Evolutionary conservation across 2,329 filamentous ascomycete species (phyloP), one percentile per base, ranked within the genome.

Genomic region (Amphichorda felina): DNA sequence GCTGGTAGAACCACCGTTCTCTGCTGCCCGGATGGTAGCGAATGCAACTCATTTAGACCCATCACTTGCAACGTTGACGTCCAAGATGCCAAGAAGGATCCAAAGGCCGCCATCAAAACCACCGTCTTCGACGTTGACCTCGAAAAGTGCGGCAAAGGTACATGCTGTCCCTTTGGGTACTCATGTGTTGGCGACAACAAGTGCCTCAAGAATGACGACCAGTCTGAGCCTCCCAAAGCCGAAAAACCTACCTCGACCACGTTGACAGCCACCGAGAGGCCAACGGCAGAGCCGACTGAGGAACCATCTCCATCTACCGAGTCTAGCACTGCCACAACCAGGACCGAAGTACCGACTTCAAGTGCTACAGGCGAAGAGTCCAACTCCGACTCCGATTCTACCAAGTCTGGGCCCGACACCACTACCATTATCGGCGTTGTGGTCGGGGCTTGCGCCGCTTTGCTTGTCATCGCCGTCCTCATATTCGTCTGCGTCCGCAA

Each of bases 151-250:
- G 77, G 70, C 11, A 51, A 46, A 14, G 54, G 41, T 45, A 36
- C 45, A n/a, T 88, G 82, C 56, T 88, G 82, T 50, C 82, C 82
- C 0, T 78, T 79, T 53, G 82, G 82, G 3, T 87, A 79, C 56
- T 59, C 61, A 2, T 88, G 82, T 57, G 51, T 50, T 35, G 58
- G 58, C 7, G 33, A 27, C 29, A 53, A 55, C 34, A 39, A 59
- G 41, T 86, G 81, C 46, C 50, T 62, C 9, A 62, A 59, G 45
- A 54, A 75, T 41, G 41, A 57, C 13, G 66, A 79, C 46, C 70
- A 79, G 47, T 52, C 55, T 8, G 42, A 50, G 22, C n/a, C 44
- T 27, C 61, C 60, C 16, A 59, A 53, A 36, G 50, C 43, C 16
- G 43, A 49, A 19, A 43, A 45, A 30, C 28, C 31, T 19, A 39